Base-by-base conservation (phyloP, 805 yeast genomes). In the Pichia exigua region DNA sequence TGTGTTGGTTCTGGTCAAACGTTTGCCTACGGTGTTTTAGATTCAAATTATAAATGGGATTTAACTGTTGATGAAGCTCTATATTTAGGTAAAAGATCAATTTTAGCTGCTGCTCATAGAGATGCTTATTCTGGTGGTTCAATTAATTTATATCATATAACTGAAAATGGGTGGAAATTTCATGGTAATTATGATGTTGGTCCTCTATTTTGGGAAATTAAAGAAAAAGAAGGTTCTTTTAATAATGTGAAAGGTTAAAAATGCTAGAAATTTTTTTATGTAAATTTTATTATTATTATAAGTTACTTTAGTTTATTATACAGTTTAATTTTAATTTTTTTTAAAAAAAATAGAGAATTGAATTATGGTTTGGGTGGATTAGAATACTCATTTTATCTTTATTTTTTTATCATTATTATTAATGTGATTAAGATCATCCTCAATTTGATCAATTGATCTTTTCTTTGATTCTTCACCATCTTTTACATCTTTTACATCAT, bases 1-100 rank as follows among this genome's bases (percentile, higher is more conserved):
- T 89, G 97, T 75, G 99, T 94, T 32, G 99, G 99, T 45, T 92
- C 98, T 1, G 99, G 99, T 71, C 99, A 94, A 74, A 94, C 99
- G 2, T 94, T 94, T 72, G 99, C 99, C 11, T 94, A 94, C 65
- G 99, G 99, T 77, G 99, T 94, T 22, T 76, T 94, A 58, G 99
- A 94, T 68, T 81, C 96, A 35, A 91, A 87, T 61, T 87, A 89
- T 71, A 79, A 77, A 61, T 90, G 97, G 96, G 97, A 94, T 64
- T 72, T 94, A 56, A 67, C 88, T 2, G 92, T 87, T 4, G 98
- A 94, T 57, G 98, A 94, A 57, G 98, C 98, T 4, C 77, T 94
- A 57, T 87, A 87, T 63, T 76, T 94, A 58, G 99, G 99, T 59
- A 91, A 91, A 72, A 83, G 99, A 70, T 85, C 96, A 45, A 94